Evolutionary conservation across 768 basidiomycete species (phyloP).

Genomic region (Lentinula raphanica): DNA sequence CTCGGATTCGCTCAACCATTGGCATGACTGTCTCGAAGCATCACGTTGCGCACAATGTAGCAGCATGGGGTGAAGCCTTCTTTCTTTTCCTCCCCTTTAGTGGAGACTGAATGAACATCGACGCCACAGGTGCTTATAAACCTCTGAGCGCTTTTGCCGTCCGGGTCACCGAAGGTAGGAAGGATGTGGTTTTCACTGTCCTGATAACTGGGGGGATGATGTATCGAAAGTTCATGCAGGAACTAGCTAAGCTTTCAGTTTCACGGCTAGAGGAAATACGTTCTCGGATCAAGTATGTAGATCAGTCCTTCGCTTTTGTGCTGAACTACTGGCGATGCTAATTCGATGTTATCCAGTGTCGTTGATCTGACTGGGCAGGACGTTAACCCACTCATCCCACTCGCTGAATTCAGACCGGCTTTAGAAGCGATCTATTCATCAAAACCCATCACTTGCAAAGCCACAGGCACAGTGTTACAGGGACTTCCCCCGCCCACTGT

Average conservation of each 20-base stretch:
- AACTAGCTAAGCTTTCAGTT: neutral
- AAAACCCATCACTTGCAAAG: neutral
- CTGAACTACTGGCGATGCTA: too few species aligned
- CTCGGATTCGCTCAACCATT: neutral
- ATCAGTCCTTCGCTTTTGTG: neutral
- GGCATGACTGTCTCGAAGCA: neutral
- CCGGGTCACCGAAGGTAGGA: neutral
- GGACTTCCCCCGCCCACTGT: neutral
- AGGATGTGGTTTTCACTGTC: neutral
- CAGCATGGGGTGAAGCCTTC: neutral
- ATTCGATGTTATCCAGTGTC: neutral
- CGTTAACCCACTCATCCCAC: neutral
- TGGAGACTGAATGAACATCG: neutral
- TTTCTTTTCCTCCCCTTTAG: neutral
- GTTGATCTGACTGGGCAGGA: neutral
- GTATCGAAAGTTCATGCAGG: neutral
- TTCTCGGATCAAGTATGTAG: constrained; percentile 1
- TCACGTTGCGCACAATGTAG: neutral
- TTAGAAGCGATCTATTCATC: neutral
- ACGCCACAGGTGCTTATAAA: neutral
- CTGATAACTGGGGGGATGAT: neutral
- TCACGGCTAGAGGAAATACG: neutral
- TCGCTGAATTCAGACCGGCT: neutral
- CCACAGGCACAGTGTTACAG: neutral
- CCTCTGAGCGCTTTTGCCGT: constrained; percentile 1